Evolutionary conservation across 2,329 filamentous ascomycete genomes (phyloP).

Genomic region (Fusarium newnesense): DNA sequence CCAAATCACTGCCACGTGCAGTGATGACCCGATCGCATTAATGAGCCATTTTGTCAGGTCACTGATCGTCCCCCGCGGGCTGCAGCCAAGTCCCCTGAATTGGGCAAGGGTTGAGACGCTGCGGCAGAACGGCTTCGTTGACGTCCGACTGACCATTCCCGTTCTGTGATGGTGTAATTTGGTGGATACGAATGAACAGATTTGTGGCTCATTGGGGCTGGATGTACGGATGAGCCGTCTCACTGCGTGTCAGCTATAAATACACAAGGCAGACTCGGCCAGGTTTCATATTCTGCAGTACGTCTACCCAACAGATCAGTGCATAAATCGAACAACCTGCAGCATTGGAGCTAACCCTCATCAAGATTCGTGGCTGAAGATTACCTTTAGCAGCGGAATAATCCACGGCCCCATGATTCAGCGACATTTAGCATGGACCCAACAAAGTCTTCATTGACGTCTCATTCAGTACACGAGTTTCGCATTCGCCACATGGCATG

Average conservation of each 20-base stretch:
- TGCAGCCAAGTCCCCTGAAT: neutral
- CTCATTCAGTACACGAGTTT: neutral
- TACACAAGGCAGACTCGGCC: neutral
- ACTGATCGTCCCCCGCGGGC: neutral
- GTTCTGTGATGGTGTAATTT: neutral
- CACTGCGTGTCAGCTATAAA: neutral
- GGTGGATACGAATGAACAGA: neutral
- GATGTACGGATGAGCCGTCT: neutral
- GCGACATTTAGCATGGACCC: neutral
- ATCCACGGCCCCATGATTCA: neutral
- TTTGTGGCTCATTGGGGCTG: neutral
- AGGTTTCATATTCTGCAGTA: neutral
- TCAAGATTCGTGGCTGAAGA: neutral
- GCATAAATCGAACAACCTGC: neutral
- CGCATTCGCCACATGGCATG: neutral
- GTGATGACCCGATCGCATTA: neutral
- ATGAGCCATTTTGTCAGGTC: neutral
- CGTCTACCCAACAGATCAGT: neutral
- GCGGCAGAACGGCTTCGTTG: neutral
- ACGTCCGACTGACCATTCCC: neutral
- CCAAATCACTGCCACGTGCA: neutral
- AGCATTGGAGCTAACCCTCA: neutral
- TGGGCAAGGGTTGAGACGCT: neutral
- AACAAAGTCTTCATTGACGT: rapidly evolving
- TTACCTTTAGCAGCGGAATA: neutral